Evolutionary conservation across 225 moss, liverwort and hornwort species (phyloP).

Genomic region (Marchantia polymorpha): DNA sequence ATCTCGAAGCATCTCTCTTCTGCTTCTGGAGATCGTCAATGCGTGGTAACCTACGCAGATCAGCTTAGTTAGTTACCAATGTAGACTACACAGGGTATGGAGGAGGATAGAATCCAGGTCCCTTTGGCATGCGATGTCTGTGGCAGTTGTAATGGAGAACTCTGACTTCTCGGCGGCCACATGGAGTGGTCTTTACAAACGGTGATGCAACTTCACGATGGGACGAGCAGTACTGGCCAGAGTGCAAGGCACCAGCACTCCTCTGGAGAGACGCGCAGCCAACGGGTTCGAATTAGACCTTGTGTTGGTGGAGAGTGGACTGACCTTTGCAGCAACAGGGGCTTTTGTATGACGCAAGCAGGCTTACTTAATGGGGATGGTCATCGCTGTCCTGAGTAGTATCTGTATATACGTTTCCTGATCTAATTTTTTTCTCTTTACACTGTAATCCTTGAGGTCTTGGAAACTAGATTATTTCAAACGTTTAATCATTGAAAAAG

Average conservation of each 20-base stretch:
- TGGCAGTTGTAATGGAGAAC: not conserved
- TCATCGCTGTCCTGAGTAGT: not conserved
- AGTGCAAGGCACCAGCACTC: not conserved
- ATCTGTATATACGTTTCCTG: not conserved
- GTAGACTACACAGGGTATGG: not conserved
- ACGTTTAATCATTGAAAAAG: not conserved
- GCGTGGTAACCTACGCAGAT: not conserved
- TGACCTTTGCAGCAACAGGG: slow-evolving; percentile 1
- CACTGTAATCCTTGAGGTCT: not conserved
- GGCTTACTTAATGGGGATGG: slow-evolving; percentile 8
- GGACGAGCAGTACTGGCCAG: not conserved
- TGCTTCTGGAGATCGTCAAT: not conserved
- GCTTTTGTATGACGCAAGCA: not conserved
- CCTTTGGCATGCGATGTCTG: not conserved
- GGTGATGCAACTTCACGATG: not conserved
- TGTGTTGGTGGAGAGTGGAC: not conserved
- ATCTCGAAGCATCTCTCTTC: slow-evolving; percentile 6
- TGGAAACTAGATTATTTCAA: not conserved
- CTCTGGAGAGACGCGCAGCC: not conserved
- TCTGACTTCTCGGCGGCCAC: not conserved
- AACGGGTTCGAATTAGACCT: not conserved
- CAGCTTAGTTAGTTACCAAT: not conserved
- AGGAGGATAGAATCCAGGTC: not conserved
- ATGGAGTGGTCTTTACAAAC: not conserved
- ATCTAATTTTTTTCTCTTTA: not conserved